Evolutionary conservation across 805 yeast species (phyloP).

Genomic region (Helenozyma baotianmanensis): DNA sequence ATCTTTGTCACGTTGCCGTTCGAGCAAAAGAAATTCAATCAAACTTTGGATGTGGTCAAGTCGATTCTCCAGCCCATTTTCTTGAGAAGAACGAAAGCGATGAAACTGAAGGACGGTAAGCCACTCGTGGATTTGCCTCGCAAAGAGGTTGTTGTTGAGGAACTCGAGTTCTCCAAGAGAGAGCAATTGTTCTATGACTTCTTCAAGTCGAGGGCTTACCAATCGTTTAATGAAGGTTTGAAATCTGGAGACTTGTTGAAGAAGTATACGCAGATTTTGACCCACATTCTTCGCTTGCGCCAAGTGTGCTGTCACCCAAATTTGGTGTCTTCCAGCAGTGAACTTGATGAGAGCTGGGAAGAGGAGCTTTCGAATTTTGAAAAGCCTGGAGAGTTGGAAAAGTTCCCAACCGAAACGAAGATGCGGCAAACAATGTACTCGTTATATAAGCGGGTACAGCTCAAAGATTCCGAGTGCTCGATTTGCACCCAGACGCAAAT

Average conservation of each 20-base stretch:
- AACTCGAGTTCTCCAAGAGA: slow-evolving; percentile 57
- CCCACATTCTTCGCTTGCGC: slow-evolving; percentile 77
- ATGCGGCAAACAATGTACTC: slow-evolving; percentile 21
- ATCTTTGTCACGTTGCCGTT: slow-evolving; percentile 80
- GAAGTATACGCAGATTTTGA: slow-evolving; percentile 72
- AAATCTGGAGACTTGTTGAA: slow-evolving; percentile 64
- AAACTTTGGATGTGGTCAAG: slow-evolving; percentile 80
- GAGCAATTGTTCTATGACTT: slow-evolving; percentile 66
- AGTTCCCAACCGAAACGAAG: slow-evolving; percentile 19
- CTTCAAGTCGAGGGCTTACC: slow-evolving; percentile 63
- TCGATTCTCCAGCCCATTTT: slow-evolving; percentile 79
- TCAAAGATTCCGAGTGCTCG: slow-evolving; percentile 66
- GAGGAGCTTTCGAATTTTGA: slow-evolving; percentile 15
- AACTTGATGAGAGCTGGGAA: slow-evolving; percentile 47
- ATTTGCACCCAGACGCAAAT: slow-evolving; percentile 76
- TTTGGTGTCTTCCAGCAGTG: slow-evolving; percentile 49
- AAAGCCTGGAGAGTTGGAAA: slow-evolving; percentile 11
- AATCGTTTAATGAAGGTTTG: slow-evolving; percentile 55
- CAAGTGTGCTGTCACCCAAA: slow-evolving; percentile 86
- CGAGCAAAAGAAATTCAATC: slow-evolving; percentile 62
- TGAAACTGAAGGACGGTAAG: slow-evolving; percentile 70
- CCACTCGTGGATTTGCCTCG: slow-evolving; percentile 73
- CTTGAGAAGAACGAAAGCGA: slow-evolving; percentile 78
- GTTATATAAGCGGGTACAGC: slow-evolving; percentile 24
- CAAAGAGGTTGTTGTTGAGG: slow-evolving; percentile 67